Percentiles rank a stretch among this genome's conserved stretches.
Evolutionary conservation across 2,329 filamentous ascomycete genomes (phyloP).

Genomic region (Aciculosporium take): DNA sequence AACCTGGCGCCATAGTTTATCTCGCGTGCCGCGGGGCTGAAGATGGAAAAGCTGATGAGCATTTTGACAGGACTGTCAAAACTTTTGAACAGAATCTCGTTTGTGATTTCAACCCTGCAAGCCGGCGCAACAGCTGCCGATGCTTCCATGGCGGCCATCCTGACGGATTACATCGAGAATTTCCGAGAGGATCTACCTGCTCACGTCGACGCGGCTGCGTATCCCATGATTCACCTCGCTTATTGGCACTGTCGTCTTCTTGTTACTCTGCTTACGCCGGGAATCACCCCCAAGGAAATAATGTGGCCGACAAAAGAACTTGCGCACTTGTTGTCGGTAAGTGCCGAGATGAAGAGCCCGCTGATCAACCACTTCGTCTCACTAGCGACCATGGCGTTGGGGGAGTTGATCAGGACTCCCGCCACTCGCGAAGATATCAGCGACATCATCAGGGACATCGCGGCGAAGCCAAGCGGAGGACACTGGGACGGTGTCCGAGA

Average conservation of each 20-base stretch:
- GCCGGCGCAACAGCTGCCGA: slow-evolving; percentile 21
- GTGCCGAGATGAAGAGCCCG: slow-evolving; percentile 42
- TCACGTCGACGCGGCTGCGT: slow-evolving; percentile 34
- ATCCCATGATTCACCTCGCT: slow-evolving; percentile 47
- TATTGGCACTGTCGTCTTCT: slow-evolving; percentile 59
- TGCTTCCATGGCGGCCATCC: slow-evolving; percentile 18
- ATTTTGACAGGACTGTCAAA: slow-evolving; percentile 35
- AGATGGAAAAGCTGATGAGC: not conserved
- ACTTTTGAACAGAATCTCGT: slow-evolving; percentile 31
- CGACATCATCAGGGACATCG: slow-evolving; percentile 38
- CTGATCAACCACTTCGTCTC: slow-evolving; percentile 53
- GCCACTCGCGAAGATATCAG: slow-evolving; percentile 43
- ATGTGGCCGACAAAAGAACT: slow-evolving; percentile 47
- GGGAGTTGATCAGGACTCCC: slow-evolving; percentile 42
- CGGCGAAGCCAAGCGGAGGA: slow-evolving; percentile 36
- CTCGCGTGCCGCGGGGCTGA: not conserved
- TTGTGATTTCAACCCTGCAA: slow-evolving; percentile 23
- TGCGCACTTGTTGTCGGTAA: slow-evolving; percentile 40
- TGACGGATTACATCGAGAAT: slow-evolving; percentile 35
- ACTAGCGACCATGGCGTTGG: slow-evolving; percentile 44
- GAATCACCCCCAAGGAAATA: slow-evolving; percentile 40
- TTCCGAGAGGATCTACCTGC: slow-evolving; percentile 51
- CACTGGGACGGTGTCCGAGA: slow-evolving; percentile 44
- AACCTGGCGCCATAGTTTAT: not conserved
- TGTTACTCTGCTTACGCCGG: slow-evolving; percentile 44